These are phyloP conservation scores for Penicillium sp. DNA, from an alignment of 2,329 filamentous ascomycete genomes.

Conservation along the genomic window DNA sequence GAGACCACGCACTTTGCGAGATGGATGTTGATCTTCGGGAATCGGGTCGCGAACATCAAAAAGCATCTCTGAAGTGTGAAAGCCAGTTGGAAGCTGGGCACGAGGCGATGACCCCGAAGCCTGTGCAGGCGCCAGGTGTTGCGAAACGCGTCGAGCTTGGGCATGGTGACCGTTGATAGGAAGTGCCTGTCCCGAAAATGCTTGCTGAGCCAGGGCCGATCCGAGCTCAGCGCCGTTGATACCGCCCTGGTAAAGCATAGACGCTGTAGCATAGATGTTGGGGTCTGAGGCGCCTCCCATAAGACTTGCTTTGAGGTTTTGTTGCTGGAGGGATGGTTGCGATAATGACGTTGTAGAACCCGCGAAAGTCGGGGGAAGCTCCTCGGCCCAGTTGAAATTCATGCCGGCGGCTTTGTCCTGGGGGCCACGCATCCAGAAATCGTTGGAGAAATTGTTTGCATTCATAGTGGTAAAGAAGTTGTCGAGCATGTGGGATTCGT, in stretches of 20 bases:
- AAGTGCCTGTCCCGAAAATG: slow-evolving; percentile 24
- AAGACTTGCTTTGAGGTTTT: slow-evolving; percentile 26
- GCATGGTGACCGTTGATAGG: slow-evolving; percentile 20
- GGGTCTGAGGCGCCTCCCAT: slow-evolving; percentile 29
- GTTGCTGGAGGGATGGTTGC: slow-evolving; percentile 44
- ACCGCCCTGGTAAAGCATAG: slow-evolving; percentile 46
- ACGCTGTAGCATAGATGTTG: slow-evolving; percentile 59
- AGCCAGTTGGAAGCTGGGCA: slow-evolving; percentile 28
- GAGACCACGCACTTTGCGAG: slow-evolving; percentile 44
- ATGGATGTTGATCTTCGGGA: slow-evolving; percentile 37
- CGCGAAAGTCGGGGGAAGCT: slow-evolving; percentile 64
- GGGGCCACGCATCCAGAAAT: slow-evolving; percentile 36
- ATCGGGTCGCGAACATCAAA: slow-evolving; percentile 38
- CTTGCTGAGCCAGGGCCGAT: slow-evolving; percentile 30
- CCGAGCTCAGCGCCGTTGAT: slow-evolving; percentile 30
- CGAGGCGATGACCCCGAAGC: slow-evolving; percentile 13
- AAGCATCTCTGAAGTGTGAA: slow-evolving; percentile 39
- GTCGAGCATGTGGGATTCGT: slow-evolving; percentile 54
- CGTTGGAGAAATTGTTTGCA: slow-evolving; percentile 37
- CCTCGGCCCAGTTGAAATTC: slow-evolving; percentile 42
- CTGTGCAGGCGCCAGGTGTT: slow-evolving; percentile 19
- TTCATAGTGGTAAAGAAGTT: slow-evolving; percentile 46
- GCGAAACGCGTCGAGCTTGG: slow-evolving; percentile 15
- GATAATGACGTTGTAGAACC: slow-evolving; percentile 64
- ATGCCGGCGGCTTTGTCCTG: slow-evolving; percentile 30